Base-by-base conservation (phyloP, 169 alveolate species). In the Cytauxzoon felis region DNA sequence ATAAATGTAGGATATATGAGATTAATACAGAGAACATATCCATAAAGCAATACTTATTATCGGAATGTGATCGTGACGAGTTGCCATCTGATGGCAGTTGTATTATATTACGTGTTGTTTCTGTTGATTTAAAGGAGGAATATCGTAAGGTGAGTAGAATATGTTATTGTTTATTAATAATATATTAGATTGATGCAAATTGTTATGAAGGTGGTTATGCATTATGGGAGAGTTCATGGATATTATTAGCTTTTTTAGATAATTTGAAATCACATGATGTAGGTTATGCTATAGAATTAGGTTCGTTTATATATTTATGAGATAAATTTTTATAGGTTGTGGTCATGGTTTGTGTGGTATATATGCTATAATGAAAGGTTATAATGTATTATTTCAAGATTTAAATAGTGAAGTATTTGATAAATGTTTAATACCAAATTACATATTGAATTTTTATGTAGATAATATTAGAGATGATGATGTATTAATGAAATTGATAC, bases 221-320 rank as follows among this genome's bases (percentile, higher is more conserved):
- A 40, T 45, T 76, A 16, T 76, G 86, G 86, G 86, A 76, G 58
- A 57, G 78, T 24, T 59, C 80, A 0, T 76, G 86, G 86, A n/a
- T 58, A 11, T 61, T 76, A 1, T 49, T 49, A 47, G 59, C 33
- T 16, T 64, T 76, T 49, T 50, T 76, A 3, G 72, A 64, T 1
- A 33, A 53, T 3, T 0, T 73, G 48, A 18, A 51, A 24, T 33
- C 34, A 2, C 16, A 40, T 3, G 36, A 57, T 1, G 50, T 53
- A 21, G 30, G 13, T 19, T 42, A 16, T 21, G 78, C 60, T 0
- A 36, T 73, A 8, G 84, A 73, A 16, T 36, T 73, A 23, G 84
- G 84, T 73, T 16, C 24, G 41, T 19, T 4, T 4, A 43, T 7
- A 43, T 30, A 43, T 4, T 30, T 43, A 43, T 21, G 23, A 7